Base-by-base conservation (phyloP, 1,284 basidiomycete genomes). In the Boletus hoseneyae region DNA sequence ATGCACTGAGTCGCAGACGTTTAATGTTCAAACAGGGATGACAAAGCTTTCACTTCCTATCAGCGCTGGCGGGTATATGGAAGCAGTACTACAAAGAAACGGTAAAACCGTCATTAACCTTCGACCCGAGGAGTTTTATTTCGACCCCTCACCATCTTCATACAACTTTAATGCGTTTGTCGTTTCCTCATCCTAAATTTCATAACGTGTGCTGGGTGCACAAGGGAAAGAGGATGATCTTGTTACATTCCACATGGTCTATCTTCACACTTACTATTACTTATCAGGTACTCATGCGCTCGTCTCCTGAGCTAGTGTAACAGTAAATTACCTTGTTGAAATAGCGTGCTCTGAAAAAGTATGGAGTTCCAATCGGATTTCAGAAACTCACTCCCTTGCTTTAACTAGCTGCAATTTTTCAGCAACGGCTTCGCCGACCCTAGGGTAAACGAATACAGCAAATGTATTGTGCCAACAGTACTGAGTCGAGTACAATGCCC, bases 141-240 rank as follows among this genome's bases (percentile, higher is more conserved):
- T 87, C 65, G 62, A 79, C 48, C 69, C 72, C 10, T 73, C 67
- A 34, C 82, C 84, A 4, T 13, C 69, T 47, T 72, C 67, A 25
- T 87, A 84, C 64, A 85, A 87, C 63, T 87, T 74, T 62, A 87
- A 87, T 57, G 81, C 75, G 21, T 80, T 80, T 55, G 81, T 82
- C 36, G 73, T 47, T 50, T 51, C 62, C 43, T 66, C 67, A 15
- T 8, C 54, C 15, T 70, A 52, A 66, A n/a, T n/a, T n/a, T n/a
- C n/a, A n/a, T n/a, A n/a, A n/a, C 34, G 16, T 41, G 52, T 38
- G 39, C 45, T 53, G 23, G 48, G 47, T 34, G 45, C 42, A 50
- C 40, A 42, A 29, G n/a, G 27, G 19, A 49, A 18, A 10, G n/a
- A 13, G 18, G 12, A 6, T n/a, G 9, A 37, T 34, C 11, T 25